Evolutionary conservation across 2,329 filamentous ascomycete genomes (phyloP), one percentile per base, ranked within the genome.

Genomic region (Orbilia javanica): DNA sequence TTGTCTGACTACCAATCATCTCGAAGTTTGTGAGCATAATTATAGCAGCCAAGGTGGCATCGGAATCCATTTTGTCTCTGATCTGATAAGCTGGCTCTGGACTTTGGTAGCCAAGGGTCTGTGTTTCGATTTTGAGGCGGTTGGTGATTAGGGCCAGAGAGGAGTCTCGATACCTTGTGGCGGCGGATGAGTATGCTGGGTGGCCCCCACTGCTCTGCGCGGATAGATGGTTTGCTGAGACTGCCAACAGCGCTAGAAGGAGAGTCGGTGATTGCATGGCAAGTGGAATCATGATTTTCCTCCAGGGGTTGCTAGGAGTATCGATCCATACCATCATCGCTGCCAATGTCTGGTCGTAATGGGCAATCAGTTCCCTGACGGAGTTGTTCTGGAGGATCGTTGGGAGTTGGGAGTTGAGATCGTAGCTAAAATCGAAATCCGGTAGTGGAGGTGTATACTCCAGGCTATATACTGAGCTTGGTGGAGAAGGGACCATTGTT

Each of bases 21-120:
- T 76, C 72, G 18, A 76, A 76, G 18, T 76, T 76, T 25, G 72
- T 76, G 57, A 76, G 72, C 72, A 76, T 76, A 27, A 76, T 76
- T 18, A 76, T 70, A 3, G 72, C 72, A 5, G 72, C 72, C 44
- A 76, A 46, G 18, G 72, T 76, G 29, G 72, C 72, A 60, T 76
- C 72, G 15, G 72, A 76, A 39, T 76, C 72, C 55, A 76, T 76
- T 39, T 69, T 76, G 46, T 76, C 72, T 36, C 72, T 65, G 25
- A 76, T 68, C 34, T 70, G 72, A 18, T 76, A 69, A 27, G 64
- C 64, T 8, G 65, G 64, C n/a, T 76, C 72, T 4, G 72, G 72
- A 36, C 72, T 76, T 64, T 76, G 72, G 36, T 76, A 76, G 4
- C 72, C 72, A 27, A 76, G 65, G n/a, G 65, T 65, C 46, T 69